Evolutionary conservation across 768 basidiomycete genomes (phyloP).

Genomic region (Tylopilus plumbeoviolaceoides): DNA sequence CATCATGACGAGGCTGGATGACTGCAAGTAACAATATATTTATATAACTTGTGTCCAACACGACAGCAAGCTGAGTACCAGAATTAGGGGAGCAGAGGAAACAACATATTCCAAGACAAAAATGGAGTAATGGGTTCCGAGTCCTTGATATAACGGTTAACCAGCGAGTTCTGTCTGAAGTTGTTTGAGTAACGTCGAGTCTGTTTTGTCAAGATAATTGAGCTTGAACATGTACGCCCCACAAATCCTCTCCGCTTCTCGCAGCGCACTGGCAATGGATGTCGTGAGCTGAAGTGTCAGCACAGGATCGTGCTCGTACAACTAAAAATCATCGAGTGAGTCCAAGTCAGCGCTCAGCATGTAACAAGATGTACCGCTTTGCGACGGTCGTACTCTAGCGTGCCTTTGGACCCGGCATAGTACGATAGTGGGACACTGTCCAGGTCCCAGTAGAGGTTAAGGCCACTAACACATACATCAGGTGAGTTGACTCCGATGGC

Average conservation of each 20-base stretch:
- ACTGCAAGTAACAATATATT: slow-evolving; percentile 4
- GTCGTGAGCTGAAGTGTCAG: slow-evolving; percentile 60
- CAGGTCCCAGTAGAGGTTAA: slow-evolving; percentile 69
- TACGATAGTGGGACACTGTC: slow-evolving; percentile 54
- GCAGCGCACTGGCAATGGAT: slow-evolving; percentile 54
- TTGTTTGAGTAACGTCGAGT: slow-evolving; percentile 71
- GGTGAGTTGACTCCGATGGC: neutral
- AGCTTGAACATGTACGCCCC: slow-evolving; percentile 55
- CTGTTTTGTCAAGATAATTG: slow-evolving; percentile 59
- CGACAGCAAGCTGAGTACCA: neutral
- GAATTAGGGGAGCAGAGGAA: neutral
- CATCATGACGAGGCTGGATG: neutral
- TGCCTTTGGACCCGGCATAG: slow-evolving; percentile 63
- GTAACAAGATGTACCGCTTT: slow-evolving; percentile 48
- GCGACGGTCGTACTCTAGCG: slow-evolving; percentile 73
- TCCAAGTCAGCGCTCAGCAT: slow-evolving; percentile 1
- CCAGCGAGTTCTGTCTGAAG: slow-evolving; percentile 49
- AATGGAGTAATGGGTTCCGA: neutral
- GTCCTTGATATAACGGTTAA: neutral
- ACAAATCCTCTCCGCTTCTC: slow-evolving; percentile 57
- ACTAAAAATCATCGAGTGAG: slow-evolving; percentile 38
- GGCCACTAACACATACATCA: slow-evolving; percentile 19
- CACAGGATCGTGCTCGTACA: slow-evolving; percentile 68
- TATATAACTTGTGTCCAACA: neutral
- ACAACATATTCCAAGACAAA: slow-evolving; percentile 1